Evolutionary conservation across 306 rosid species (phyloP).

Genomic region (Psophocarpus tetragonolobus): DNA sequence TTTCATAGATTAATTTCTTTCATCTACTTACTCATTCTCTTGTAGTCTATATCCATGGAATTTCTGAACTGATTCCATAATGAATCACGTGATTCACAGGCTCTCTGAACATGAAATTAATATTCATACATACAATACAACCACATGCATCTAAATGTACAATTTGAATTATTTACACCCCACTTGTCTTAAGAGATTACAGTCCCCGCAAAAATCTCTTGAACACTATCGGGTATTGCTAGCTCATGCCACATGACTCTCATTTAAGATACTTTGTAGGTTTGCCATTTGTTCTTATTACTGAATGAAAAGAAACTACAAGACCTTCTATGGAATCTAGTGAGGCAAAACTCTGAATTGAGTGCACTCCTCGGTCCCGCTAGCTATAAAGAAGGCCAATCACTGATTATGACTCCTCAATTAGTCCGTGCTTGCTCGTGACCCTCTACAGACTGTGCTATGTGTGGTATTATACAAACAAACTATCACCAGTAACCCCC

Average conservation of each 20-base stretch:
- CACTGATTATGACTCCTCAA: slow-evolving; percentile 38
- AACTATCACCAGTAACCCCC: not conserved
- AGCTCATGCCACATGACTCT: slow-evolving; percentile 48
- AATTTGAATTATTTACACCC: not conserved
- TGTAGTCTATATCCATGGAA: not conserved
- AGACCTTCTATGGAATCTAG: slow-evolving; percentile 29
- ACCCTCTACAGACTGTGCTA: slow-evolving; percentile 36
- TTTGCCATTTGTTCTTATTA: slow-evolving; percentile 51
- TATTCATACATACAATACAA: not conserved
- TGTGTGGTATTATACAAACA: not conserved
- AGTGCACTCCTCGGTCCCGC: slow-evolving; percentile 50
- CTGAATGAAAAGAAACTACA: slow-evolving; percentile 17
- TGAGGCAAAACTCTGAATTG: slow-evolving; percentile 27
- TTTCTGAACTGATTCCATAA: not conserved
- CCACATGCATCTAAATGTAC: not conserved
- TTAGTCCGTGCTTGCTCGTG: slow-evolving; percentile 40
- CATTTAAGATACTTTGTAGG: slow-evolving; percentile 52
- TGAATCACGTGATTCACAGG: not conserved
- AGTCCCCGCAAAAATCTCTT: not conserved
- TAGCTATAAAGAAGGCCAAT: slow-evolving; percentile 39
- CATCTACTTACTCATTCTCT: not conserved
- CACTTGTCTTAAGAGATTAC: not conserved
- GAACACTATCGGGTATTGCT: slow-evolving; percentile 23
- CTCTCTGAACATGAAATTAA: not conserved
- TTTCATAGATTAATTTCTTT: slow-evolving; percentile 20